These are phyloP conservation scores for Ambrosiella beaveri DNA, from an alignment of 2,329 filamentous ascomycete genomes.

Conservation along the genomic window DNA sequence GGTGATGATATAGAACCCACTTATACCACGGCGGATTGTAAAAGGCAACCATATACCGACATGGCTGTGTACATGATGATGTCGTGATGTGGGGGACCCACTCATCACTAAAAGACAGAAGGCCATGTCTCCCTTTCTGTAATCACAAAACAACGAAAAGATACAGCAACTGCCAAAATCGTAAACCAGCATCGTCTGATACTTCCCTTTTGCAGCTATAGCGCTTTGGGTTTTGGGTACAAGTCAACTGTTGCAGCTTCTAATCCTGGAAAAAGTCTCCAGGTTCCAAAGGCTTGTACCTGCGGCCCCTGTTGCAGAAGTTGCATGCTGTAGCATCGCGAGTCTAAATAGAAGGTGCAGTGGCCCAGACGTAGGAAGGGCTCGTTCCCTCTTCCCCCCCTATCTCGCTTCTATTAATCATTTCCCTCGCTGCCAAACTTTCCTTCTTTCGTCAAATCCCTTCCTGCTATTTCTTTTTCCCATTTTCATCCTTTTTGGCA, in stretches of 20 bases:
- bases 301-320: constrained; percentile 9
- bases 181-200: not conserved
- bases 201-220: not conserved
- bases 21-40: not conserved
- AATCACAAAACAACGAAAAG: not conserved
- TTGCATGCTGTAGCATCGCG: not conserved
- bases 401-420: constrained; percentile 12
- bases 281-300: constrained; percentile 4
- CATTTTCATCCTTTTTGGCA: not conserved
- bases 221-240: not conserved
- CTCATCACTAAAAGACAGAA: not conserved
- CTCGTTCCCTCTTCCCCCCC: not conserved
- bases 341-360: not conserved
- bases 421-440: constrained; percentile 11
- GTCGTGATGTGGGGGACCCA: not conserved
- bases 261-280: not conserved
- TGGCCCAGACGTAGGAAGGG: not conserved
- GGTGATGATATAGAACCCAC: not conserved
- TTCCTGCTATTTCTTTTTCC: not conserved
- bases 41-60: not conserved
- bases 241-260: not conserved
- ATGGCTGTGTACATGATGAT: not conserved
- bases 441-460: not conserved
- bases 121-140: not conserved
- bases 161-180: not conserved